Evolutionary conservation across 202 grass and related monocot genomes (phyloP), one percentile per base, ranked within the genome.

Genomic region (Bolboschoenoplectus hybrid): DNA sequence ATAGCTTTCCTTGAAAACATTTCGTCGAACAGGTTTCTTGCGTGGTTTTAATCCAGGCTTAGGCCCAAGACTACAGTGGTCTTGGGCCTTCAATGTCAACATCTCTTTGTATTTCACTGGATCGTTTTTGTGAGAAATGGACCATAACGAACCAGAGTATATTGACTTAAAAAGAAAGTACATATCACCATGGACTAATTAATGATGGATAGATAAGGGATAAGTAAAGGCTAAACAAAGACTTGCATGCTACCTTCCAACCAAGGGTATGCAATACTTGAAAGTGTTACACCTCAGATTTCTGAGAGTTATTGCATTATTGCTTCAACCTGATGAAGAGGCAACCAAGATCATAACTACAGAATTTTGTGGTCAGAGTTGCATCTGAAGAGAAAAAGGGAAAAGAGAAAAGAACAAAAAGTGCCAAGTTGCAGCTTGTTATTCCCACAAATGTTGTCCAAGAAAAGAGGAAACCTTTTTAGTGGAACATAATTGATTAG

Each of bases 261-360:
- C 36, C 2, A 49, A 82, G 34, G 80, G 70, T 26, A 74, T 46
- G 46, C n/a, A 35, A 74, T 74, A 52, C 46, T 52, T 35, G 71
- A 74, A 26, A 74, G 50, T 17, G 8, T 45, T 32, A 34, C 46
- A 34, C 71, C 71, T 51, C 45, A 10, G 9, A 35, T 34, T 75
- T 75, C 35, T 20, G 8, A 74, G 46, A 52, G 72, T 53, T 52
- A 34, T 67, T 67, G 35, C 64, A 12, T 40, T 35, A 39, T 67
- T 47, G 58, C 36, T 82, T 82, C 39, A 51, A 82, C 77, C 77
- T 81, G n/a, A 38, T 17, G 80, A 66, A 3, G 61, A 82, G 41
- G 62, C 62, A 82, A 82, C 12, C 41, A 8, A 1, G 39, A 5
- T 65, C 36, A 67, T 67, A 67, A 51, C 41, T 82, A 58, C 1